Conservation (phyloP, 768 basidiomycete species). For the Obba rivulosa region DNA sequence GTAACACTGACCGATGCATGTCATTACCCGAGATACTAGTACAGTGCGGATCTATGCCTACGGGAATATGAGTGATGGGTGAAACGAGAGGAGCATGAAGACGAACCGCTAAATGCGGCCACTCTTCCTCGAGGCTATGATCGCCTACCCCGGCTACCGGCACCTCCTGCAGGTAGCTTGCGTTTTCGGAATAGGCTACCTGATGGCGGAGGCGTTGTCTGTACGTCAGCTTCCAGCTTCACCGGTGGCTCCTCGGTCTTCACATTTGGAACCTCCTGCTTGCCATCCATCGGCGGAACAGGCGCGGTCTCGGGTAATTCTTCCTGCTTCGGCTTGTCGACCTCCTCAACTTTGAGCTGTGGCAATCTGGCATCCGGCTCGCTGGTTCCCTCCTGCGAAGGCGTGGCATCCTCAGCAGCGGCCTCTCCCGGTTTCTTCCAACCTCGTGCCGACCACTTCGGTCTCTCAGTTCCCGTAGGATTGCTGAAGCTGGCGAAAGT, state of each 20-base stretch:
- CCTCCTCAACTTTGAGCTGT: neutral
- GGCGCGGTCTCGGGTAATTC: neutral
- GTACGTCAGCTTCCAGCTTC: slow-evolving; percentile 6
- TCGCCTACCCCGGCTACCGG: slow-evolving; percentile 18
- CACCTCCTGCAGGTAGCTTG: slow-evolving; percentile 17
- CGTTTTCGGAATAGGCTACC: slow-evolving; percentile 24
- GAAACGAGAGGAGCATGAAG: too few relatives aligned
- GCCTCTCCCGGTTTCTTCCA: slow-evolving; percentile 24
- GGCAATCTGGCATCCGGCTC: neutral
- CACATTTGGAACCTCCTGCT: neutral
- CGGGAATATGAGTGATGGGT: too few relatives aligned
- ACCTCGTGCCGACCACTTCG: slow-evolving; percentile 22
- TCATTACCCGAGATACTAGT: too few relatives aligned
- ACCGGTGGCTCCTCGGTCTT: slow-evolving; percentile 8
- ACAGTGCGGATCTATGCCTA: too few relatives aligned
- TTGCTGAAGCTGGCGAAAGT: neutral
- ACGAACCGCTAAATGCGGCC: too few relatives aligned
- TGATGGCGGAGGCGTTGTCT: slow-evolving; percentile 1
- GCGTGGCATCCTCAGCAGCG: neutral
- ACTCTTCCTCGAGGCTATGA: neutral
- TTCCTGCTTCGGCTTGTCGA: neutral
- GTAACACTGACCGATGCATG: too few relatives aligned
- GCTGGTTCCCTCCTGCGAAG: neutral
- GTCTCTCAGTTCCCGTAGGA: slow-evolving; percentile 6
- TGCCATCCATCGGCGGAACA: neutral